phyloP scores from a whole-genome alignment of 2,329 filamentous ascomycete species.

The Claviceps purpurea region DNA sequence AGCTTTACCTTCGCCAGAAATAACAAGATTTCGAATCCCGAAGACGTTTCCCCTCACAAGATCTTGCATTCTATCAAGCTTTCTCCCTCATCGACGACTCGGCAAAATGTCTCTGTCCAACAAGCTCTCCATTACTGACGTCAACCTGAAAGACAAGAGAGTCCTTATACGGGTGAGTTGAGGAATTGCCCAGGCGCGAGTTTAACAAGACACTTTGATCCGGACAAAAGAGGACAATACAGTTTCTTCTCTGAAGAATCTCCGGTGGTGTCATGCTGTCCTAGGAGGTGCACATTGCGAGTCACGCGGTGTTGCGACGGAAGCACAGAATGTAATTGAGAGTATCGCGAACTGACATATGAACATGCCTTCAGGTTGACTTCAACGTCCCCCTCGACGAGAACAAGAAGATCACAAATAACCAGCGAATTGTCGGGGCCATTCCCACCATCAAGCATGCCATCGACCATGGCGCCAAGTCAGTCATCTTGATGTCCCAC shows the following conservation, averaged over 20 bases:
- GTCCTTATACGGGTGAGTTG: slow-evolving; percentile 84
- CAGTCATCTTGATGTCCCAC: slow-evolving; percentile 95
- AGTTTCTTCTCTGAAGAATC: too few species aligned
- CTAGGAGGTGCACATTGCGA: neutral
- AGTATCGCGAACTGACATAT: neutral
- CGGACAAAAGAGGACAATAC: neutral
- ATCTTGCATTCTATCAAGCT: neutral
- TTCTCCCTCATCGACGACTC: neutral
- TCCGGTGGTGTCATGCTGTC: too few species aligned
- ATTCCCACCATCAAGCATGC: slow-evolving; percentile 92
- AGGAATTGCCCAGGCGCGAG: slow-evolving; percentile 1
- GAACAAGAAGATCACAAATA: slow-evolving; percentile 92
- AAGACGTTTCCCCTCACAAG: neutral
- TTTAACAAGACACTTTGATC: neutral
- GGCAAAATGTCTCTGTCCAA: slow-evolving; percentile 86
- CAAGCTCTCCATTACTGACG: slow-evolving; percentile 94
- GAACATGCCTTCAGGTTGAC: slow-evolving; percentile 56
- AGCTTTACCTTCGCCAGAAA: neutral
- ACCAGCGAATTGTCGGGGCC: slow-evolving; percentile 93
- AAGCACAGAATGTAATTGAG: neutral
- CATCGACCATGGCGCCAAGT: slow-evolving; percentile 77
- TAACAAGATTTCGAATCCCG: neutral
- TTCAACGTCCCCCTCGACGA: slow-evolving; percentile 97
- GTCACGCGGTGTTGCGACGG: neutral
- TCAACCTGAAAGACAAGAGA: slow-evolving; percentile 95